These are phyloP conservation scores for Halteria grandinella DNA, from an alignment of 73 alveolate genomes.

Conservation along the genomic window DNA sequence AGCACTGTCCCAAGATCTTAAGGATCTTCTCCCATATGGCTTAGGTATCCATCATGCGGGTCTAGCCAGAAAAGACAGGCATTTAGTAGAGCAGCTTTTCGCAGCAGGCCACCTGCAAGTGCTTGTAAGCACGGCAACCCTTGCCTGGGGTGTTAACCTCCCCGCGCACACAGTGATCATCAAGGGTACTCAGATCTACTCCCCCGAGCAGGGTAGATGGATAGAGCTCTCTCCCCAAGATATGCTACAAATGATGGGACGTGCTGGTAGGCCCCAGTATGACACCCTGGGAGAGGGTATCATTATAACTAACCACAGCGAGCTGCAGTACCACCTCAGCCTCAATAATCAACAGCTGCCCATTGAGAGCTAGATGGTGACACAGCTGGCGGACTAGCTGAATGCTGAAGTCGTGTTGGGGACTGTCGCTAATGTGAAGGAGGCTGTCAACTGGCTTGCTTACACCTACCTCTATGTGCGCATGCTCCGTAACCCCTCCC, in stretches of 20 bases:
- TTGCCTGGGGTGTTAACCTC: slow-evolving; percentile 99
- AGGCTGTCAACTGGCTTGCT: slow-evolving; percentile 99
- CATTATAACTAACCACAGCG: slow-evolving; percentile 95
- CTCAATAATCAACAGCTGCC: slow-evolving; percentile 97
- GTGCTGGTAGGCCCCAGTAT: slow-evolving; percentile 99
- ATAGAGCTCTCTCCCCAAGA: slow-evolving; percentile 98
- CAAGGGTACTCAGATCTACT: slow-evolving; percentile 99
- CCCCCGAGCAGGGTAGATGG: slow-evolving; percentile 99
- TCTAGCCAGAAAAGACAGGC: slow-evolving; percentile 95
- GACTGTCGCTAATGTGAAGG: slow-evolving; percentile 89
- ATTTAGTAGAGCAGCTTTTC: slow-evolving; percentile 96
- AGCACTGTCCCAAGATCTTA: slow-evolving; percentile 74
- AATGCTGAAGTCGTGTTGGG: slow-evolving; percentile 98
- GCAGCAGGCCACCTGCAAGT: slow-evolving; percentile 91
- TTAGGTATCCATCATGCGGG: slow-evolving; percentile 99
- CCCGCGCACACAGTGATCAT: slow-evolving; percentile 99
- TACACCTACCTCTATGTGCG: slow-evolving; percentile 96
- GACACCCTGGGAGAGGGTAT: slow-evolving; percentile 99
- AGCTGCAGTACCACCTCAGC: slow-evolving; percentile 96
- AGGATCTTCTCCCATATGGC: slow-evolving; percentile 96
- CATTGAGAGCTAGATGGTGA: slow-evolving; percentile 95
- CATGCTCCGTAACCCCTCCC: slow-evolving; percentile 90
- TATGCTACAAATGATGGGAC: slow-evolving; percentile 98
- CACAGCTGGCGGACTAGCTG: slow-evolving; percentile 93
- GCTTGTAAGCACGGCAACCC: slow-evolving; percentile 97